A percentile compares a stretch with the other conserved stretches of the same genome.
phyloP scores from a whole-genome alignment of 768 basidiomycete species.

The Serendipita sp. region DNA sequence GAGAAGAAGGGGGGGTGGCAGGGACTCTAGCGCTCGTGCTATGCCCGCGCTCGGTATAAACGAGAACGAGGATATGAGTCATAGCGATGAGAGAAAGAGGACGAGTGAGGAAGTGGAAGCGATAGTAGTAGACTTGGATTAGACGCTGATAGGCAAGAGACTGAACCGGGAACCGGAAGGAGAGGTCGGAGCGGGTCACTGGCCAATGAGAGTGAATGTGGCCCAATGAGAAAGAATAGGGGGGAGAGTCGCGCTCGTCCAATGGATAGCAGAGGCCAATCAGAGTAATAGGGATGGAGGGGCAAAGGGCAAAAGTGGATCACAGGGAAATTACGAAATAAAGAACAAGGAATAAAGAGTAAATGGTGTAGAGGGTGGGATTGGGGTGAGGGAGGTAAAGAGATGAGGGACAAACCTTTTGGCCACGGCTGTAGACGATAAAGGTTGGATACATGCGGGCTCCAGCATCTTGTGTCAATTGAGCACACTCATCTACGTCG shows the following conservation, averaged over 20 bases:
- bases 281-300: neutral
- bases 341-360: too few species aligned
- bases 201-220: neutral
- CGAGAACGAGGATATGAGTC: neutral
- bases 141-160: too few species aligned
- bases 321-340: too few species aligned
- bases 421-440: conserved; percentile 12
- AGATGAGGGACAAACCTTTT: conserved; percentile 9
- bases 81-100: neutral
- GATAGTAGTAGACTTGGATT: too few species aligned
- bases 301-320: too few species aligned
- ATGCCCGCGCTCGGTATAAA: neutral
- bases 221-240: too few species aligned
- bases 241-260: too few species aligned
- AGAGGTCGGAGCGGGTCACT: neutral
- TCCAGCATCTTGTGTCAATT: conserved; percentile 8
- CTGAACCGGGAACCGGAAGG: too few species aligned
- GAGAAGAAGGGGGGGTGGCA: neutral
- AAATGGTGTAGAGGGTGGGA: too few species aligned
- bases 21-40: neutral
- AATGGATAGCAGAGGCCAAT: neutral
- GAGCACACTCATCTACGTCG: conserved; percentile 15
- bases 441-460: conserved; percentile 12
- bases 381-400: neutral
- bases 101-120: neutral